These are phyloP conservation scores for Aspergillus neoniger DNA, from an alignment of 2,329 filamentous ascomycete species.

Conservation along the genomic window DNA sequence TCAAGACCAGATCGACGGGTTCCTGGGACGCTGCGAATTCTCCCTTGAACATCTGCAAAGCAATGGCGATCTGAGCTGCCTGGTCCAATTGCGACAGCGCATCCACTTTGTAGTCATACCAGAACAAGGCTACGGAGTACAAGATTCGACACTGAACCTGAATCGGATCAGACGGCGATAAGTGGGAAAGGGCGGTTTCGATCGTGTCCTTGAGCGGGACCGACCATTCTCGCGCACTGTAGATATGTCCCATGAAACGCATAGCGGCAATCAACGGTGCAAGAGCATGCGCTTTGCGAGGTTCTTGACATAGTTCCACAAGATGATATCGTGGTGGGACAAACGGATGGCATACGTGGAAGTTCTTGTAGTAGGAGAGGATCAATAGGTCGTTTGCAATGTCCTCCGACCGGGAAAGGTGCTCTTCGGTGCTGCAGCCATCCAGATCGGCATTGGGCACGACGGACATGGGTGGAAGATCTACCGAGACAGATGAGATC, in stretches of 20 bases:
- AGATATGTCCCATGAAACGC: conserved; percentile 34
- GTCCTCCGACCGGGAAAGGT: background rate
- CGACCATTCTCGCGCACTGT: conserved; percentile 22
- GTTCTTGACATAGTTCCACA: conserved; percentile 16
- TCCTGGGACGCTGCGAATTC: conserved; percentile 54
- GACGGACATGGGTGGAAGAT: background rate
- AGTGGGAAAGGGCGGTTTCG: conserved; percentile 16
- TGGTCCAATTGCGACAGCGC: conserved; percentile 21
- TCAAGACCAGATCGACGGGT: conserved; percentile 42
- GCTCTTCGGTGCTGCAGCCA: background rate
- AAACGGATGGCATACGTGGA: conserved; percentile 34
- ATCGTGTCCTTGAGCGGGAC: conserved; percentile 16
- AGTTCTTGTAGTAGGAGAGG: conserved; percentile 35
- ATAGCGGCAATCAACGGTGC: conserved; percentile 29
- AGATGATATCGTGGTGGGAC: conserved; percentile 28
- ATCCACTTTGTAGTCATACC: conserved; percentile 25
- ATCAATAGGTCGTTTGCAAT: conserved; percentile 21
- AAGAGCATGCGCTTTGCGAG: conserved; percentile 13
- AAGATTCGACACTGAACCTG: conserved; percentile 28
- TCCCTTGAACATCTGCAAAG: conserved; percentile 24
- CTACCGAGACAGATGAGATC: background rate
- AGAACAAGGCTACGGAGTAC: conserved; percentile 31
- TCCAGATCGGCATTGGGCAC: too few species aligned
- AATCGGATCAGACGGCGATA: conserved; percentile 4
- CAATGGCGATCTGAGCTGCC: conserved; percentile 25